Percentiles rank a stretch among this genome's conserved stretches.
Evolutionary conservation across 2,329 filamentous ascomycete genomes (phyloP).

Genomic region (Arthrobotrys entomopaga): DNA sequence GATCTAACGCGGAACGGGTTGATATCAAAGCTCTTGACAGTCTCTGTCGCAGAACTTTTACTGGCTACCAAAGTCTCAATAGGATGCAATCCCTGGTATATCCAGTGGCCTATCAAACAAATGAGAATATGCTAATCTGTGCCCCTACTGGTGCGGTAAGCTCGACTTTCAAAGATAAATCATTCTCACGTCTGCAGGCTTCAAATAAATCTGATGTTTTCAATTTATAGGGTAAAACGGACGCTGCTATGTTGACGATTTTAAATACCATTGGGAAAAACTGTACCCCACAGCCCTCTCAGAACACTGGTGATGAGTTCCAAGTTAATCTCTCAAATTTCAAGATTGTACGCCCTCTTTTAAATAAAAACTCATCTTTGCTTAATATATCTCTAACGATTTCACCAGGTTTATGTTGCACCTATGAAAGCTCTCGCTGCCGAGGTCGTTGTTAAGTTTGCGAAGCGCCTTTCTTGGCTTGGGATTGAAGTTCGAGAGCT

Average conservation of each 20-base stretch:
- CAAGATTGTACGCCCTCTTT: slow-evolving; percentile 35
- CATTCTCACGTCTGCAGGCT: slow-evolving; percentile 51
- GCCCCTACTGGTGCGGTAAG: slow-evolving; percentile 88
- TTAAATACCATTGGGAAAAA: slow-evolving; percentile 91
- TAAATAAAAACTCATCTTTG: too few relatives aligned
- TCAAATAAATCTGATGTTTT: too few relatives aligned
- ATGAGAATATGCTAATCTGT: slow-evolving; percentile 98
- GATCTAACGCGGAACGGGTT: slow-evolving; percentile 77
- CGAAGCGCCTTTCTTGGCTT: slow-evolving; percentile 90
- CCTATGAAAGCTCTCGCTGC: slow-evolving; percentile 99
- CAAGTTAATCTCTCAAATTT: slow-evolving; percentile 46
- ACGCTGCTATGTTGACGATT: slow-evolving; percentile 96
- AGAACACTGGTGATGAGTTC: slow-evolving; percentile 81
- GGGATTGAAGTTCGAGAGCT: slow-evolving; percentile 91
- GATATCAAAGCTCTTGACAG: slow-evolving; percentile 85
- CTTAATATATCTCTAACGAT: not conserved
- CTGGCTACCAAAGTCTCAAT: slow-evolving; percentile 90
- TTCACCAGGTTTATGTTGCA: slow-evolving; percentile 81
- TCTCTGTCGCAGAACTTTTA: slow-evolving; percentile 89
- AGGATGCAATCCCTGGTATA: slow-evolving; percentile 98
- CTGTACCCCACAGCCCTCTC: slow-evolving; percentile 79
- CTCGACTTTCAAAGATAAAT: slow-evolving; percentile 53
- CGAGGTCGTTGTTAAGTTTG: slow-evolving; percentile 93
- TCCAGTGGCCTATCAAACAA: slow-evolving; percentile 92
- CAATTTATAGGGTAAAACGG: slow-evolving; percentile 80